phyloP scores from a whole-genome alignment of 305 asterid species.

The Lippia alba region DNA sequence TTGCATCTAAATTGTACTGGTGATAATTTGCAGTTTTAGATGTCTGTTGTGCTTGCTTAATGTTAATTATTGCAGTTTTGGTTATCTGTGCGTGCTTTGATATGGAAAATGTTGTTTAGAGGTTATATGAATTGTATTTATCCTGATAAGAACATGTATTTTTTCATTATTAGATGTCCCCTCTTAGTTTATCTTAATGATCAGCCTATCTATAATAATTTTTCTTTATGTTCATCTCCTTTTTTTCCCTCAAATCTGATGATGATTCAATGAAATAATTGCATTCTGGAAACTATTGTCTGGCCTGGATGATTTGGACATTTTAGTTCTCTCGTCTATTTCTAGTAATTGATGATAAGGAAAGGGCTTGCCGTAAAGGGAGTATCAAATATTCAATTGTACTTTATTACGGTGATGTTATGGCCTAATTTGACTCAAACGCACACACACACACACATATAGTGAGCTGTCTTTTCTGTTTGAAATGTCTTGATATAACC shows the following conservation, averaged over 20 bases:
- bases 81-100: neutral
- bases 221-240: neutral
- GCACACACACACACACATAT: neutral
- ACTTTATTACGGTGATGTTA: neutral
- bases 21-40: slow-evolving; percentile 12
- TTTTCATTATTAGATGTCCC: neutral
- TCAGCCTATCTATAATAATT: neutral
- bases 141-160: slow-evolving; percentile 6
- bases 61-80: too few species aligned
- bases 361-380: neutral
- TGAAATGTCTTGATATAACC: neutral
- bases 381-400: neutral
- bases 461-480: neutral
- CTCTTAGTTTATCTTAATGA: slow-evolving; percentile 19
- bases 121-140: slow-evolving; percentile 11
- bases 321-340: neutral
- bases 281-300: neutral
- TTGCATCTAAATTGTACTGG: slow-evolving; percentile 12
- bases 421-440: neutral
- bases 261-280: neutral
- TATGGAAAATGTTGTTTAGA: slow-evolving; percentile 7
- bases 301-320: neutral
- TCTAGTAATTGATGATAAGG: neutral
- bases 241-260: neutral
- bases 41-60: slow-evolving; percentile 1